Conservation (phyloP, 2,329 filamentous ascomycete genomes). For the Thielaviopsis ethacetica region DNA sequence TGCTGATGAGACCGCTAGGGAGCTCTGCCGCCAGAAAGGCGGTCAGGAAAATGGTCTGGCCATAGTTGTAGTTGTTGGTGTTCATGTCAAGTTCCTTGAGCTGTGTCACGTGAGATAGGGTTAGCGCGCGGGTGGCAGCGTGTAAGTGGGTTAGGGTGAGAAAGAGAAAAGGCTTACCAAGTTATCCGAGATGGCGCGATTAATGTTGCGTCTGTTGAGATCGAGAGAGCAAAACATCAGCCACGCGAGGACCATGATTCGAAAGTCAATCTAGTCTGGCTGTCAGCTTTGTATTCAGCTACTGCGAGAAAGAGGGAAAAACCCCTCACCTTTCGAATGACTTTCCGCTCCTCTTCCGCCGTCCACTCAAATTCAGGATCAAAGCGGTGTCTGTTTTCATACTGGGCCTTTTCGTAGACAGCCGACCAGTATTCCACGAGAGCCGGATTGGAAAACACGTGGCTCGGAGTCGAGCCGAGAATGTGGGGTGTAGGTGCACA, state of each 20-base stretch:
- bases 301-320: not conserved
- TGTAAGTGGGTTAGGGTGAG: not conserved
- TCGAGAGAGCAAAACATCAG: constrained; percentile 32
- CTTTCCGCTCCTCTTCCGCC: constrained; percentile 28
- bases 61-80: constrained; percentile 30
- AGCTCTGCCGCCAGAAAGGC: constrained; percentile 31
- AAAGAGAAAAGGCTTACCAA: constrained; percentile 16
- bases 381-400: constrained; percentile 46
- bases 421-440: constrained; percentile 36
- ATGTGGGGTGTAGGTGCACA: constrained; percentile 16
- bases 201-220: constrained; percentile 30
- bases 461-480: constrained; percentile 20
- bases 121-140: constrained; percentile 4
- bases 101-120: constrained; percentile 13
- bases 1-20: constrained; percentile 32
- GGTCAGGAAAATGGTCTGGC: constrained; percentile 26
- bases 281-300: not conserved
- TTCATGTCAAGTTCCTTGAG: constrained; percentile 24
- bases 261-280: constrained; percentile 7
- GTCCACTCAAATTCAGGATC: constrained; percentile 29
- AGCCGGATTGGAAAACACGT: constrained; percentile 32
- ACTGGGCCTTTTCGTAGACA: constrained; percentile 37
- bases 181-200: constrained; percentile 25
- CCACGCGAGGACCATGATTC: constrained; percentile 20
- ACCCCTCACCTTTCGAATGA: constrained; percentile 21